Evolutionary conservation across 495 filamentous ascomycete genomes (phyloP), one percentile per base, ranked within the genome.

Genomic region (Cercophora sp.): DNA sequence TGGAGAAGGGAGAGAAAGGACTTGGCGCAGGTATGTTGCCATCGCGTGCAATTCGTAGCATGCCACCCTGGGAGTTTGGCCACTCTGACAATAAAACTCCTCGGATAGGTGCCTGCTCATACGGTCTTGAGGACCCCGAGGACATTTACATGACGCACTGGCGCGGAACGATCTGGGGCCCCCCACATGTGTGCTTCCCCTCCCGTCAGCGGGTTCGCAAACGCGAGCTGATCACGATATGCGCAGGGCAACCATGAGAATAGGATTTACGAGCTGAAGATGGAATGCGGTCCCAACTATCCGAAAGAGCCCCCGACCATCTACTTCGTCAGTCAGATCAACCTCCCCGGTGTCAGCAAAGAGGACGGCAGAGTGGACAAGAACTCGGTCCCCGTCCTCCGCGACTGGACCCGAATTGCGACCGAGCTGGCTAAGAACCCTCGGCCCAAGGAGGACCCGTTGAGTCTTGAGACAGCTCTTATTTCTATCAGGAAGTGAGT

Each of bases 1-100:
- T 98, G 2, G 93, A 98, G 77, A 97, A 96, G 76, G 93, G 93
- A 57, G 93, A 98, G 77, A 98, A 97, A 70, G 93, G 94, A 37
- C 76, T 92, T 43, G 91, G 94, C 61, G 91, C 92, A 73, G 92
- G 92, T 96, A 67, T 47, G 69, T 51, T n/a, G 16, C 47, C 6
- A 46, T 18, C 31, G 39, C 53, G 58, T 22, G 20, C 36, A 8
- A 3, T 19, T 8, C 8, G 36, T 10, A 19, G 4, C 36, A 20
- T n/a, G 19, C 19, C 34, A 37, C 16, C 5, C 24, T 4, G 5
- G 9, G 5, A 13, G 5, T 23, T 55, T 36, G 8, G 25, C 19
- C 11, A n/a, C n/a, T n/a, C 31, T 40, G 23, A 8, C 57, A 46
- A 29, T 52, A 22, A 4, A 9, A n/a, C 23, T 42, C 9, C 9